phyloP scores from a whole-genome alignment of 768 basidiomycete genomes.

The Mycena crocata region DNA sequence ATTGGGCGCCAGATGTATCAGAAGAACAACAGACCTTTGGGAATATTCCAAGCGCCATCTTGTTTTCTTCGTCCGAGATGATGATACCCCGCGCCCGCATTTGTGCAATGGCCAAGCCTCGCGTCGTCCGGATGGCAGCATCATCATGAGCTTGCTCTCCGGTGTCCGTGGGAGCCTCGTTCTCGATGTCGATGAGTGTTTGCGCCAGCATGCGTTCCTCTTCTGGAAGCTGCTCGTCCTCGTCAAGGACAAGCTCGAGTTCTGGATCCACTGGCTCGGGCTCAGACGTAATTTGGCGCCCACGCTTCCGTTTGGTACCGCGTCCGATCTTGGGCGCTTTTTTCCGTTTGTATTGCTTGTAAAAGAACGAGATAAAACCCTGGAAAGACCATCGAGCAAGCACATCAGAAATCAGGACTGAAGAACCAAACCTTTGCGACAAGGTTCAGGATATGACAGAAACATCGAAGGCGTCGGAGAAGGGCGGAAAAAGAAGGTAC shows the following conservation, averaged over 20 bases:
- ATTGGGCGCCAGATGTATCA: background rate
- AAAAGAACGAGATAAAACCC: constrained; percentile 43
- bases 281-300: background rate
- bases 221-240: background rate
- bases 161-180: constrained; percentile 30
- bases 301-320: background rate
- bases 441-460: constrained; percentile 48
- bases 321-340: background rate
- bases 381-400: constrained; percentile 15
- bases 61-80: constrained; percentile 19
- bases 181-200: constrained; percentile 1
- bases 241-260: background rate
- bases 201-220: constrained; percentile 7
- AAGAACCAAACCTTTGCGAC: constrained; percentile 47
- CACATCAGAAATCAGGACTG: background rate
- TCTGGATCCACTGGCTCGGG: background rate
- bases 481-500: background rate
- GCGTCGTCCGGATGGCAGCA: constrained; percentile 19
- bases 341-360: constrained; percentile 38
- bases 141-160: constrained; percentile 36
- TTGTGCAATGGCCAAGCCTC: constrained; percentile 21
- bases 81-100: constrained; percentile 6
- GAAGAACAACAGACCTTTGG: constrained; percentile 29
- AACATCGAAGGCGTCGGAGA: constrained; percentile 35
- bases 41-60: constrained; percentile 34